Base-by-base conservation (phyloP, 495 filamentous ascomycete species). In the Penicillium flavigenum region DNA sequence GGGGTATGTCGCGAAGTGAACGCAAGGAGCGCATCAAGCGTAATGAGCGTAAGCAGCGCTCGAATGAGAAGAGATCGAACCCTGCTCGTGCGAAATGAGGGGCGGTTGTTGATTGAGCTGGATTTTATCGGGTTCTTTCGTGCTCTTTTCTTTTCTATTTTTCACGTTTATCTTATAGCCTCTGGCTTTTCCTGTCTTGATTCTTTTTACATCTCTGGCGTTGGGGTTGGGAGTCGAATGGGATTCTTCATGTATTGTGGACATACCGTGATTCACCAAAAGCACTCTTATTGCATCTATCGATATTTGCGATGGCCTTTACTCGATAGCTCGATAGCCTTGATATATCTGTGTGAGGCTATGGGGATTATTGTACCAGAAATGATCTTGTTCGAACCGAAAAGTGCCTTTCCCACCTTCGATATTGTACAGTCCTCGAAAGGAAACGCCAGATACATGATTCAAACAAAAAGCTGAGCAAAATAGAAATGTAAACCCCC, bases 21-120 rank as follows among this genome's bases (percentile, higher is more conserved):
- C 77, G 86, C 24, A 83, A 81, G 63, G 85, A 87, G 51, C 73
- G 72, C 51, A 75, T 90, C 43, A 85, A 80, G 76, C 71, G 89
- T 58, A 87, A 89, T 64, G 87, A 92, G 75, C 76, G 86, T 54
- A 83, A 84, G 71, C 77, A 81, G 82, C 81, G 86, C 70, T 82
- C 81, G 59, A 92, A 91, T 70, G 77, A 86, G 65, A 81, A 79
- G 67, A 79, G 72, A 61, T 68, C 68, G 58, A 74, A 74, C 71
- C 51, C 51, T 53, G 51, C 51, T 32, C 51, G 51, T 42, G 51
- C 38, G 38, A 53, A 53, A 11, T 53, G 36, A 83, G 76, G 66
- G 69, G 63, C 43, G 73, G 68, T 58, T 70, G 29, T 22, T 52
- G 41, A 51, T 51, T 49, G 49, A 47, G 20, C 24, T 29, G 44